phyloP scores from a whole-genome alignment of 257 asterid genomes.

The Euphrasia confusa region DNA sequence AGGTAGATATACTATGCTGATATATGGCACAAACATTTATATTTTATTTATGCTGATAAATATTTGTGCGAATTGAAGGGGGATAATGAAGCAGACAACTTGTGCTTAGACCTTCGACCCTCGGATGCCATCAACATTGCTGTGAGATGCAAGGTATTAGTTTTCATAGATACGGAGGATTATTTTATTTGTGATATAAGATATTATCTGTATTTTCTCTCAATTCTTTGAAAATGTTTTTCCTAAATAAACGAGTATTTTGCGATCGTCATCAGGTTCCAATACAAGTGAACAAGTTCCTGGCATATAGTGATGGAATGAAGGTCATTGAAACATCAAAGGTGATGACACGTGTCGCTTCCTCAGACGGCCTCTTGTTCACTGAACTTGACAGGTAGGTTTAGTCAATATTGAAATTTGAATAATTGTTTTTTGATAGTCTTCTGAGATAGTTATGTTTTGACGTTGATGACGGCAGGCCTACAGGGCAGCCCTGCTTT shows the following conservation, averaged over 20 bases:
- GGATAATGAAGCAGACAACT: conserved; percentile 61
- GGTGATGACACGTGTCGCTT: conserved; percentile 27
- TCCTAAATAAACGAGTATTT: neutral
- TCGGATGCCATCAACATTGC: conserved; percentile 98
- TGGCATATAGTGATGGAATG: conserved; percentile 53
- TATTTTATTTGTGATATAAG: too few relatives aligned
- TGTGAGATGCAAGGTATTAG: conserved; percentile 91
- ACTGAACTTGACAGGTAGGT: conserved; percentile 46
- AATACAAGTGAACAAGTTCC: conserved; percentile 52
- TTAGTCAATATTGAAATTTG: neutral
- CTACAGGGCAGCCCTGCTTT: conserved; percentile 49
- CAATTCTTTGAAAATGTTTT: neutral
- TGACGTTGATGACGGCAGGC: conserved; percentile 31
- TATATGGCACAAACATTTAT: neutral
- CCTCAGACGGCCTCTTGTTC: conserved; percentile 32
- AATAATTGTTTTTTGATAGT: neutral
- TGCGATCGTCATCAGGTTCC: conserved; percentile 36
- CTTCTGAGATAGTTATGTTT: neutral
- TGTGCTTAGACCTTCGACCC: conserved; percentile 89
- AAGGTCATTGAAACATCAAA: conserved; percentile 40
- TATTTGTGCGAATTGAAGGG: conserved; percentile 41
- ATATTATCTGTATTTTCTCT: neutral
- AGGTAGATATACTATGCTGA: conserved; percentile 37
- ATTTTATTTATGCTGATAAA: neutral
- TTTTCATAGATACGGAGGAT: neutral